Conservation (phyloP, 2,329 filamentous ascomycete species). For the Lecanicillium sp. region DNA sequence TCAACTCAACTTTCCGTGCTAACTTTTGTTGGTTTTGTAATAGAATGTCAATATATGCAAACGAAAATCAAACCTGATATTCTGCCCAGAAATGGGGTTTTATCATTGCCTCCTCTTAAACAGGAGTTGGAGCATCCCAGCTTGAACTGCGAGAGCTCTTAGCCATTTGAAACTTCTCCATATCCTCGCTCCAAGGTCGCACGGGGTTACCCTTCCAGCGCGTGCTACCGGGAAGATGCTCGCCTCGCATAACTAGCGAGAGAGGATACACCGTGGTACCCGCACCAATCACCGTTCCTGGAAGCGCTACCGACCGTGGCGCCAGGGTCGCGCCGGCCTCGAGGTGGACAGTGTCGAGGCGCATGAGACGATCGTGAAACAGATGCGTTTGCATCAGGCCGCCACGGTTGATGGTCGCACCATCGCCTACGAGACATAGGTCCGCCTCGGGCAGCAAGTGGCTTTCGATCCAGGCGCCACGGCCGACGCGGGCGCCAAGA, state of each 20-base stretch:
- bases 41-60: no score
- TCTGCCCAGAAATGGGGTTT: no score
- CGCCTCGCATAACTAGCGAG: conserved; percentile 20
- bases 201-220: conserved; percentile 20
- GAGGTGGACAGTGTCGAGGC: conserved; percentile 18
- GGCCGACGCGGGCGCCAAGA: conserved; percentile 18
- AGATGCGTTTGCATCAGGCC: conserved; percentile 19
- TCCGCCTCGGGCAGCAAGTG: conserved; percentile 20
- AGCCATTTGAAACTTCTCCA: neutral
- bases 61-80: no score
- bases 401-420: conserved; percentile 19
- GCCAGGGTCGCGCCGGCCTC: conserved; percentile 18
- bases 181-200: conserved; percentile 15
- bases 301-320: conserved; percentile 17
- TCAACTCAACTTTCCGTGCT: no score
- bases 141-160: conserved; percentile 1
- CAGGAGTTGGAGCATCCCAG: conserved; percentile 8
- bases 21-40: no score
- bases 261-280: conserved; percentile 18
- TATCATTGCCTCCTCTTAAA: neutral
- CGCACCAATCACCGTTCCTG: conserved; percentile 17
- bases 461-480: conserved; percentile 20
- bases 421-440: conserved; percentile 16
- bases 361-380: conserved; percentile 21
- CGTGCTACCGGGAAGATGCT: conserved; percentile 18